Conservation (phyloP, 306 rosid species). For the Vigna radiata region DNA sequence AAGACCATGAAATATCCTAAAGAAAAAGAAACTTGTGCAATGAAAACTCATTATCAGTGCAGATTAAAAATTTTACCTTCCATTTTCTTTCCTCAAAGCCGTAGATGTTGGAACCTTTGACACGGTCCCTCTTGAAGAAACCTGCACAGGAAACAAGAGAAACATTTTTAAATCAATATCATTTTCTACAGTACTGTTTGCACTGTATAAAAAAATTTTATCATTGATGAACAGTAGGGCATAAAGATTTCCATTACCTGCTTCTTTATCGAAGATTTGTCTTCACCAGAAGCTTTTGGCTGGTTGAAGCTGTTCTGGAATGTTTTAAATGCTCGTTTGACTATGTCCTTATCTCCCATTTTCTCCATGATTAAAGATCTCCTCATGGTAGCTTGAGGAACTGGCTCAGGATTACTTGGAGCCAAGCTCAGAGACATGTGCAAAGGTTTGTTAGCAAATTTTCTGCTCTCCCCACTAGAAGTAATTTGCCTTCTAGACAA, state of each 20-base stretch:
- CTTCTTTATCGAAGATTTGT: constrained; percentile 52
- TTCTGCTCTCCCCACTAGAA: constrained; percentile 58
- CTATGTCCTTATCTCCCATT: constrained; percentile 96
- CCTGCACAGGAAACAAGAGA: constrained; percentile 51
- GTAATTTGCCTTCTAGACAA: constrained; percentile 54
- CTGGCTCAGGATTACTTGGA: constrained; percentile 57
- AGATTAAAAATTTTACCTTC: constrained; percentile 59
- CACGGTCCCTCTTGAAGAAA: constrained; percentile 59
- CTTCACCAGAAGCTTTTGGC: constrained; percentile 58
- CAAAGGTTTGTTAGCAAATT: constrained; percentile 62
- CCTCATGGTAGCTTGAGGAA: constrained; percentile 58
- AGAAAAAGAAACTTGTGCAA: constrained; percentile 10
- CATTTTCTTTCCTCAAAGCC: constrained; percentile 65
- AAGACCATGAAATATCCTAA: not conserved
- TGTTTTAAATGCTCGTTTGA: constrained; percentile 88
- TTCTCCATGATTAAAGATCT: constrained; percentile 83
- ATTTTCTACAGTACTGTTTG: not conserved
- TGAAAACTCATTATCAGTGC: constrained; percentile 25
- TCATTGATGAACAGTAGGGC: constrained; percentile 31
- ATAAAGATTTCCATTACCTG: constrained; percentile 58
- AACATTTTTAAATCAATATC: constrained; percentile 30
- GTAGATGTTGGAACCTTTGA: constrained; percentile 60
- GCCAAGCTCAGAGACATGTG: constrained; percentile 74
- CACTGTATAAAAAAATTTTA: too few species aligned
- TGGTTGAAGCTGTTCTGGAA: constrained; percentile 79